phyloP scores from a whole-genome alignment of 2,329 filamentous ascomycete genomes.

The Pseudogymnoascus sp. region DNA sequence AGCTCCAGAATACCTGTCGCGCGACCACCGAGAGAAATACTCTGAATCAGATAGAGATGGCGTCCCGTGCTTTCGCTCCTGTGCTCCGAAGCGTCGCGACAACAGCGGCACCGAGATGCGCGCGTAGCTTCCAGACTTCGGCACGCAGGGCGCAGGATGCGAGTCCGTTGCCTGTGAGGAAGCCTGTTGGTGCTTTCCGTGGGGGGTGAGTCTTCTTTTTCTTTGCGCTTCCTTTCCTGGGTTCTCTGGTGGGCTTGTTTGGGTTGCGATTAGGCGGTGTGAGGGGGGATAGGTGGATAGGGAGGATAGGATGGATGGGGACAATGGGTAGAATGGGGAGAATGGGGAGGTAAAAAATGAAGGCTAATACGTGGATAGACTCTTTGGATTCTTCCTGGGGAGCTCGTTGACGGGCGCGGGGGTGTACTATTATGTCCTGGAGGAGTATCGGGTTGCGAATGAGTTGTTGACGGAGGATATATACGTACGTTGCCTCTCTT shows the following conservation, averaged over 20 bases:
- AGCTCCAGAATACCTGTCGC: too few species aligned
- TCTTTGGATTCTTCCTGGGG: constrained; percentile 88
- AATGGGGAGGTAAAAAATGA: background rate
- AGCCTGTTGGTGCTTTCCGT: constrained; percentile 62
- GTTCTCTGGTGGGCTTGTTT: background rate
- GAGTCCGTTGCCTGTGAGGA: constrained; percentile 44
- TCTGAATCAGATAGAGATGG: constrained; percentile 28
- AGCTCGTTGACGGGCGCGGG: constrained; percentile 68
- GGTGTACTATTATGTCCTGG: constrained; percentile 86
- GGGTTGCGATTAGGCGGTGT: constrained; percentile 5
- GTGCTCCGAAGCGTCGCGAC: constrained; percentile 25
- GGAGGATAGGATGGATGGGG: background rate
- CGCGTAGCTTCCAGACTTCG: constrained; percentile 31
- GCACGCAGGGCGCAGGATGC: constrained; percentile 30
- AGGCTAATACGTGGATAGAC: constrained; percentile 39
- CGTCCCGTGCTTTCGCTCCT: constrained; percentile 34
- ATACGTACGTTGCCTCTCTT: constrained; percentile 61
- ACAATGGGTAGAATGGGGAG: background rate
- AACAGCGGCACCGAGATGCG: constrained; percentile 19
- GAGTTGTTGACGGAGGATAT: constrained; percentile 92
- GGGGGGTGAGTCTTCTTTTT: constrained; percentile 50
- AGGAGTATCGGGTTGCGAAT: constrained; percentile 91
- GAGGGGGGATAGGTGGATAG: background rate
- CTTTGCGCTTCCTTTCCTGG: background rate
- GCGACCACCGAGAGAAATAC: too few species aligned